Base-by-base conservation (phyloP, 2,329 filamentous ascomycete species). In the Septoria petroselini region DNA sequence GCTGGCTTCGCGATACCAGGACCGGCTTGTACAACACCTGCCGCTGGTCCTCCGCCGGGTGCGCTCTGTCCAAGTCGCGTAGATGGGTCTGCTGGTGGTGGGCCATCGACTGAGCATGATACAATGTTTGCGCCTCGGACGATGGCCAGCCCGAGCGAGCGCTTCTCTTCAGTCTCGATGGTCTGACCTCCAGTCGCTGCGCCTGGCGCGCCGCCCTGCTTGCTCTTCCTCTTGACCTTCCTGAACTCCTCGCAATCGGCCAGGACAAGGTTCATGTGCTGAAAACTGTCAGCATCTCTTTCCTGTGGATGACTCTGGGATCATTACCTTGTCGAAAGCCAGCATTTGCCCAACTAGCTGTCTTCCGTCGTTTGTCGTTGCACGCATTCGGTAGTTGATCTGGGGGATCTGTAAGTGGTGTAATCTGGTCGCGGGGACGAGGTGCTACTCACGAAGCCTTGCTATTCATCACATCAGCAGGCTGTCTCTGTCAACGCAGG, bases 351-450 rank as follows among this genome's bases (percentile, higher is more conserved):
- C 93, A 33, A 90, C 91, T 84, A 98, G 94, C 72, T 96, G 89
- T 67, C 93, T 85, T 59, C 89, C 89, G 75, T 98, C 93, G 68
- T 88, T 89, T 70, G 98, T 80, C 49, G 91, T 97, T 59, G 96
- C 86, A 69, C 91, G 86, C 91, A 98, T 97, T 73, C 91, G 89
- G 79, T 95, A 97, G 78, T 98, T 97, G 80, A 98, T 95, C 93
- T 97, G 58, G 17, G 37, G 19, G 18, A 25, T 34, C 8, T 52
- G 53, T 64, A 53, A 62, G 60, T 54, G 46, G 40, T 30, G 18
- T 44, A 21, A 15, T 23, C 4, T 9, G 18, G 7, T 46, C 17
- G 19, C 14, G 17, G 34, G 39, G 40, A 52, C 39, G 37, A 49
- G 58, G 60, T 49, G 58, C 53, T 52, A 73, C 79, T 74, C 77